Percentiles rank a stretch among this genome's conserved stretches.
Conservation (phyloP, 768 basidiomycete genomes). For the Phylloporus rhodoxanthus region DNA sequence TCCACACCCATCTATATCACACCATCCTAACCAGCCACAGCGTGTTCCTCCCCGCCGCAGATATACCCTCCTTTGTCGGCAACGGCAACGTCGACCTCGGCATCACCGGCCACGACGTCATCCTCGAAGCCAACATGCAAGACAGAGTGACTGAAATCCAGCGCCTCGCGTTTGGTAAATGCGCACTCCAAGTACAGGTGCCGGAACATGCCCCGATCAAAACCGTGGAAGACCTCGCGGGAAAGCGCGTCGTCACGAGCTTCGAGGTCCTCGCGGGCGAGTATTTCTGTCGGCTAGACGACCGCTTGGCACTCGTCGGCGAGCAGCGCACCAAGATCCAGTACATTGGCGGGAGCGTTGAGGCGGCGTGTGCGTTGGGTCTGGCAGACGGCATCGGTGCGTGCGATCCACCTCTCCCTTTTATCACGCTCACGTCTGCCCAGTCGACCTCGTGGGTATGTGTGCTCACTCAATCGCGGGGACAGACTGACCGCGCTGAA, state of each 20-base stretch:
- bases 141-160: conserved; percentile 71
- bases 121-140: conserved; percentile 85
- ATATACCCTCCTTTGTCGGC: conserved; percentile 98
- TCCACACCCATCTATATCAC: background rate
- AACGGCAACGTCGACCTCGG: conserved; percentile 96
- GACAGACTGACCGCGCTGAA: background rate
- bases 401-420: conserved; percentile 16
- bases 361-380: conserved; percentile 94
- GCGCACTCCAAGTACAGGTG: conserved; percentile 83
- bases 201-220: conserved; percentile 70
- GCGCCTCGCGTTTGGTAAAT: conserved; percentile 89
- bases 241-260: conserved; percentile 90
- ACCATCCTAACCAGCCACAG: conserved; percentile 34
- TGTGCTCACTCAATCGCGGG: conserved; percentile 21
- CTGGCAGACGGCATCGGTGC: conserved; percentile 94
- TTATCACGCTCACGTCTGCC: background rate
- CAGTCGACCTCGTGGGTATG: conserved; percentile 88
- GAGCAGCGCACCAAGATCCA: conserved; percentile 74
- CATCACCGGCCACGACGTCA: conserved; percentile 97
- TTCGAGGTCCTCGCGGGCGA: conserved; percentile 83
- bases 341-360: conserved; percentile 96
- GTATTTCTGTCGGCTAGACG: conserved; percentile 70
- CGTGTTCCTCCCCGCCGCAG: conserved; percentile 92
- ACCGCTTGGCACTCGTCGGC: conserved; percentile 43
- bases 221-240: conserved; percentile 72